Base-by-base conservation (phyloP, 2,329 filamentous ascomycete genomes). In the Aspergillus piperis region DNA sequence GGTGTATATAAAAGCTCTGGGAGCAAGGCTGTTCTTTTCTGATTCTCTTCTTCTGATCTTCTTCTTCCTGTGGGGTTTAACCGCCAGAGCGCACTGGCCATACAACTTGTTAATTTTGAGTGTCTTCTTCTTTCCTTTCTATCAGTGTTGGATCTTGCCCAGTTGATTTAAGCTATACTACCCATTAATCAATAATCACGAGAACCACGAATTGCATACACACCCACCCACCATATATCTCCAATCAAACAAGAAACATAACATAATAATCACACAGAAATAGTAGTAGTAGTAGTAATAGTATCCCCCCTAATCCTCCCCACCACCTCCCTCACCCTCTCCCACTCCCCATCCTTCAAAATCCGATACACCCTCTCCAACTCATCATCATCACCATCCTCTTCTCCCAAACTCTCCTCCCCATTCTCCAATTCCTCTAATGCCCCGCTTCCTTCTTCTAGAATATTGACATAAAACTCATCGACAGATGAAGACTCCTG, bases 321-420 rank as follows among this genome's bases (percentile, higher is more conserved):
- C n/a, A 64, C 50, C 19, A 63, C 41, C 49, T 57, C 49, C 57
- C 54, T 53, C 17, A 58, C 58, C 10, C 53, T 13, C 25, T 60
- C 58, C 58, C 48, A 51, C 54, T 56, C 54, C 8, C 64, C 60
- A 15, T 52, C 54, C 21, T 48, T 42, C 38, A 66, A 19, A 3
- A 57, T 56, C 44, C 47, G 44, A 55, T 64, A 66, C 41, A 66
- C 41, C 1, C 57, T 60, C 51, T 64, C 64, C 47, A 66, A 32
- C 10, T 52, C 55, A 30, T 54, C 57, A 8, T 49, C 53, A 7
- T 52, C 54, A 5, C 27, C 53, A 19, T 49, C 25, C 21, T 32
- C 38, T 39, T 56, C 44, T 27, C 23, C 58, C 41, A 30, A 27
- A 8, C 25, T 27, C 25, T 27, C 23, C 23, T 23, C 25, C 25